Base-by-base conservation (phyloP, 148 eudicot species). In the Nepenthes gracilis region DNA sequence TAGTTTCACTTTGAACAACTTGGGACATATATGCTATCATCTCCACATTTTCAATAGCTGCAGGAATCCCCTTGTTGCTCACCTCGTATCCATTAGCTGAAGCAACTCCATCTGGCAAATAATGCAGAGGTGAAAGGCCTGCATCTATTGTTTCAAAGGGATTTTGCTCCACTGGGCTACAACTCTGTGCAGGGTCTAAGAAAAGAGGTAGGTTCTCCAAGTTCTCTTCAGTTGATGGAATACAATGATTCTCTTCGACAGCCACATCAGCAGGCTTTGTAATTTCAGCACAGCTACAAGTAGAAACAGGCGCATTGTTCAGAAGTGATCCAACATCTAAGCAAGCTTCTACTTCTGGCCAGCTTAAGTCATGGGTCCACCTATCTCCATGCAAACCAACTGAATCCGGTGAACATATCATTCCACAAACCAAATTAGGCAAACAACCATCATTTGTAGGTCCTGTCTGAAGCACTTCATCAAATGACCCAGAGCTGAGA, bases 301-400 rank as follows among this genome's bases (percentile, higher is more conserved):
- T 62, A 48, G 48, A 57, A 54, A 62, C 47, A 54, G 47, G 52
- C 40, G 48, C 48, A 15, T 47, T 36, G 11, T 43, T 34, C 13
- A 10, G 47, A 36, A 63, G 8, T 45, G 45, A 10, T 52, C 35
- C 59, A 60, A 9, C 32, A 38, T 58, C 62, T 43, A 70, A 52
- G 62, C 56, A 62, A 63, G 56, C 47, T 60, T 69, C 74, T 55
- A 57, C 43, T 50, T 76, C 72, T 59, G 66, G 63, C 51, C 12
- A 14, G 57, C 56, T 35, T 36, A 65, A 62, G 55, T 59, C 64
- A 43, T 58, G 50, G 38, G 48, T 40, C 45, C 45, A 40, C 8
- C 8, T 8, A 40, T 40, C 45, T 40, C 45, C 45, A 40, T 4
- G 6, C 8, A 8, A 40, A 40, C 45, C 8, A 40, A 8, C 8